Evolutionary conservation across 2,329 filamentous ascomycete genomes (phyloP), one percentile per base, ranked within the genome.

Genomic region (Lachnellula suecica): DNA sequence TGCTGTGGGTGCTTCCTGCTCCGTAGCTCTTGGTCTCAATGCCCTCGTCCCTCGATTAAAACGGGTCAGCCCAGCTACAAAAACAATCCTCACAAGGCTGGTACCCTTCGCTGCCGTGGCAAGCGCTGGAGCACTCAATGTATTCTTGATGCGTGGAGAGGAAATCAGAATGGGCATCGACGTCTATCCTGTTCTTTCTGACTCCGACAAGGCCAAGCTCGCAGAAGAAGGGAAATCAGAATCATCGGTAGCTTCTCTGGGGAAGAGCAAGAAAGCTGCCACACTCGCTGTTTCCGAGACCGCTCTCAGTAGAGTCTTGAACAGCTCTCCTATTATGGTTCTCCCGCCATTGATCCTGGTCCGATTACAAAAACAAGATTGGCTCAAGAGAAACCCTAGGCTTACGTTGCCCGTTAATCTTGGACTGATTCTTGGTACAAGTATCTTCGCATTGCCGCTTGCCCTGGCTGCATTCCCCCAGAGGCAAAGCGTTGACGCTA

Each of bases 101-200:
- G 92, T 97, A 6, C 94, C 94, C 23, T 99, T 99, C 68, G 94
- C 93, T 1, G 94, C 94, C 11, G 94, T 99, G 10, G 93, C 93
- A 25, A 89, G 85, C 53, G 94, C 94, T 4, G 92, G 91, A 65
- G 91, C 86, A 1, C 79, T 99, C 57, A 99, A 99, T 72, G 94
- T 97, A 23, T 95, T 97, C 73, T 82, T 99, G 50, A 99, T 99
- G 94, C 90, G 94, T 54, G 87, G 91, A 58, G 93, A 97, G 71
- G 94, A 99, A 75, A 97, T 99, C 64, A 82, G 89, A 66, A 83
- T 83, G 56, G 94, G 94, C 47, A 99, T 99, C 66, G 90, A 97
- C 70, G 84, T 99, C 34, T 97, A 87, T 71, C 91, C 92, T 1
- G 85, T 91, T 6, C 79, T 92, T 10, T 86, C 85, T 2, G 85